Conservation (phyloP, 345 rosid genomes). For the Trapa bicornis region DNA sequence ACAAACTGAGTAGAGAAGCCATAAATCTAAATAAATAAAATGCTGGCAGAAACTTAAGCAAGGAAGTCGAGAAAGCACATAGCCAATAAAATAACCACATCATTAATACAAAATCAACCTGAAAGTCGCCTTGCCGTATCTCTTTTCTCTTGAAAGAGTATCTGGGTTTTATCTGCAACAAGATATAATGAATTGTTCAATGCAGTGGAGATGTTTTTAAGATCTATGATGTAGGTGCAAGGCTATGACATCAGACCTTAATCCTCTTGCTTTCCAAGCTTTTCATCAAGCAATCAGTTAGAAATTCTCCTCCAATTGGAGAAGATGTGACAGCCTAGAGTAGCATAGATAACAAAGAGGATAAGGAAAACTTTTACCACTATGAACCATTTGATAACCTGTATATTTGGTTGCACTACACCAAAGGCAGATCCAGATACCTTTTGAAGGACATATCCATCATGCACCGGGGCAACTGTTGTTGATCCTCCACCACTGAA, state of each 20-base stretch:
- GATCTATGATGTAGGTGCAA: not conserved
- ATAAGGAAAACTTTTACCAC: not conserved
- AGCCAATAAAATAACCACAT: not conserved
- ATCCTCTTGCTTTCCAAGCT: conserved; percentile 96
- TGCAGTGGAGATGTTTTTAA: not conserved
- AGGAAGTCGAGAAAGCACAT: not conserved
- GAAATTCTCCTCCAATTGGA: conserved; percentile 90
- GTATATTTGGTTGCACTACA: not conserved
- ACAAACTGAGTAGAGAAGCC: not conserved
- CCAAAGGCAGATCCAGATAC: conserved; percentile 9
- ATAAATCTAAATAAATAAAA: not conserved
- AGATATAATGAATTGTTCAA: conserved; percentile 10
- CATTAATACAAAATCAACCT: conserved; percentile 28
- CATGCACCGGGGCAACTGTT: conserved; percentile 89
- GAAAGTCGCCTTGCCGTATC: conserved; percentile 76
- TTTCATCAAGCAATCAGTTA: conserved; percentile 85
- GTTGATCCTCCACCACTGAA: conserved; percentile 98
- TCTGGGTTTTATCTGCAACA: conserved; percentile 81
- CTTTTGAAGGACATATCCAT: conserved; percentile 98
- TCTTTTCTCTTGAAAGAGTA: conserved; percentile 98
- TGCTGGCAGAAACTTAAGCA: not conserved
- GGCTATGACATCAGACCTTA: conserved; percentile 36
- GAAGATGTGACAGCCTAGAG: conserved; percentile 63
- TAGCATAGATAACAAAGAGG: conserved; percentile 6
- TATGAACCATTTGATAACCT: not conserved